Conservation (phyloP, 2,329 filamentous ascomycete species). For the Diaporthe amygdali region DNA sequence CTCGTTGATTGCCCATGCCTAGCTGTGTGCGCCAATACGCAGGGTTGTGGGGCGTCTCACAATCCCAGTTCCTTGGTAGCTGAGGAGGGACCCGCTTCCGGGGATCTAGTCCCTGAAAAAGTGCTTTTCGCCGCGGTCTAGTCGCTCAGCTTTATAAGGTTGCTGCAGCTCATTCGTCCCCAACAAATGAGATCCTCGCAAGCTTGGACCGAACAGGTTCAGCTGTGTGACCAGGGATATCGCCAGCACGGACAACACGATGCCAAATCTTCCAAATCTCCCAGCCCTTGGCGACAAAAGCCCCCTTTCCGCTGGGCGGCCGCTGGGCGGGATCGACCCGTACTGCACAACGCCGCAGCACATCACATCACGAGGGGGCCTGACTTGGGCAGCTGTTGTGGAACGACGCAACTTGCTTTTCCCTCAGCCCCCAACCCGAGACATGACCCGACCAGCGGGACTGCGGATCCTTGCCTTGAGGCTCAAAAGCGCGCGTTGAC, state of each 20-base stretch:
- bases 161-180: neutral
- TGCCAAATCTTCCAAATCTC: neutral
- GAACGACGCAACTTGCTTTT: neutral
- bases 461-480: neutral
- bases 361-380: neutral
- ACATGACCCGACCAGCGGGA: neutral
- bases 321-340: constrained; percentile 3
- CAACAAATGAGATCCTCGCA: neutral
- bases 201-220: neutral
- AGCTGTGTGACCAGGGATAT: neutral
- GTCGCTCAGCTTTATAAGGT: neutral
- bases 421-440: neutral
- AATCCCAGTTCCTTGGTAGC: constrained; percentile 1
- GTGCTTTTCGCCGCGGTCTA: constrained; percentile 2
- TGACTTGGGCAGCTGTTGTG: neutral
- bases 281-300: neutral
- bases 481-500: neutral
- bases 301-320: neutral
- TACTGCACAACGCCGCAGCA: too few relatives aligned
- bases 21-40: neutral
- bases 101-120: neutral
- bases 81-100: neutral
- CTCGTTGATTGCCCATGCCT: neutral
- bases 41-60: neutral
- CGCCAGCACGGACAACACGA: neutral